Conservation (phyloP, 768 basidiomycete genomes). For the Calvatia gigantea region DNA sequence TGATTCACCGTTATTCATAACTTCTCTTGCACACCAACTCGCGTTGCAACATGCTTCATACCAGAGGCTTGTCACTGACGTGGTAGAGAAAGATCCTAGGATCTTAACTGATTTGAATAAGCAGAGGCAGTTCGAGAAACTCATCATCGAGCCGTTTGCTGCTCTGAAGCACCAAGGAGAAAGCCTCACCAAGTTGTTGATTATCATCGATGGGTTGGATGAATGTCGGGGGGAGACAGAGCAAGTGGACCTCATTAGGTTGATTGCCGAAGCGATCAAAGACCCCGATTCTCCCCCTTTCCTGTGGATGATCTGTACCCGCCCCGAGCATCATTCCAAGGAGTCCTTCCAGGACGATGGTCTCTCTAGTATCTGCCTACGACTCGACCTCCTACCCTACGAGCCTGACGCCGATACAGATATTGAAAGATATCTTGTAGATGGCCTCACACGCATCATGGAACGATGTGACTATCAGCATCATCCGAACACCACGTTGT, state of each 20-base stretch:
- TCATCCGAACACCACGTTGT: background rate
- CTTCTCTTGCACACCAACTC: background rate
- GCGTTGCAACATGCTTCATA: background rate
- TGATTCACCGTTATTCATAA: background rate
- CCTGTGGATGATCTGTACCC: slow-evolving; percentile 11
- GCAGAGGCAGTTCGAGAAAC: background rate
- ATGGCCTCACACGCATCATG: background rate
- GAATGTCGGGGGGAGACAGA: slow-evolving; percentile 9
- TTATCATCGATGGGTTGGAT: slow-evolving; percentile 11
- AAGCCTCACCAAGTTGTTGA: background rate
- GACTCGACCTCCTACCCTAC: background rate
- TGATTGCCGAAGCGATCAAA: background rate
- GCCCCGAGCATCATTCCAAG: slow-evolving; percentile 8
- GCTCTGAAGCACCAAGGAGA: background rate
- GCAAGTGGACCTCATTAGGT: slow-evolving; percentile 6
- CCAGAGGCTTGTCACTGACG: too few relatives aligned
- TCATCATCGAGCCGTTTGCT: background rate
- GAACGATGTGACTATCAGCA: background rate
- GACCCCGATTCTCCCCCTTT: background rate
- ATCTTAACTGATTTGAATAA: background rate
- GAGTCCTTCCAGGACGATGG: background rate
- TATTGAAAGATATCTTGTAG: background rate
- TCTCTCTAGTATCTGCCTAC: background rate
- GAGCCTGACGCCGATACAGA: background rate
- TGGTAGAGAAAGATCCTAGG: background rate